Conservation (phyloP, 352 stramenopile genomes). For the Lagenidium giganteum region DNA sequence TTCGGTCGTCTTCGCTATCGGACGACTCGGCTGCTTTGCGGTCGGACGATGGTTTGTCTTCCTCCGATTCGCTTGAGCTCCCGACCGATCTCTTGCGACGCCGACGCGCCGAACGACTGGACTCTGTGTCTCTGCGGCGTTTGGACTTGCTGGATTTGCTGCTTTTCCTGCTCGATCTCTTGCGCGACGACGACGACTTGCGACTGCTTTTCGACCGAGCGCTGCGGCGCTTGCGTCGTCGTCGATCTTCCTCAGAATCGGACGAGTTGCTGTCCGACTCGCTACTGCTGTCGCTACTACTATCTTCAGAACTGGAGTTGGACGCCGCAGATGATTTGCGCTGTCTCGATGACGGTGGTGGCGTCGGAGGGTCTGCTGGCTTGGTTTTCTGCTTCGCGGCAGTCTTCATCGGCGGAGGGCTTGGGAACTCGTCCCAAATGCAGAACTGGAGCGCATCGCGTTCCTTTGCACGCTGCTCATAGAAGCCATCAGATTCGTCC, state of each 20-base stretch:
- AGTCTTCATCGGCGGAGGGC: constrained; percentile 46
- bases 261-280: constrained; percentile 17
- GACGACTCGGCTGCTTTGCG: constrained; percentile 2
- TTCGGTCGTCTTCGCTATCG: constrained; percentile 6
- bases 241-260: constrained; percentile 8
- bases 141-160: constrained; percentile 6
- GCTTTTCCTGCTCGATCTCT: constrained; percentile 21
- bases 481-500: constrained; percentile 58
- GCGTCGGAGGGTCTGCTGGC: constrained; percentile 1
- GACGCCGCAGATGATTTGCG: constrained; percentile 22
- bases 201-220: constrained; percentile 28
- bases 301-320: constrained; percentile 17
- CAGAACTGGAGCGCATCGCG: constrained; percentile 55
- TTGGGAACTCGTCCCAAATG: constrained; percentile 75
- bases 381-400: constrained; percentile 38
- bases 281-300: constrained; percentile 19
- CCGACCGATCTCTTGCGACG: neutral
- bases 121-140: neutral
- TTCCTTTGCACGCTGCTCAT: constrained; percentile 63
- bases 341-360: constrained; percentile 9
- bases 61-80: constrained; percentile 11
- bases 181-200: constrained; percentile 23
- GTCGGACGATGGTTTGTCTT: constrained; percentile 6
- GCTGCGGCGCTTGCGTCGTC: constrained; percentile 20
- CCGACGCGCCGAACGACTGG: neutral